A percentile compares a stretch with the other conserved stretches of the same genome.
Evolutionary conservation across 495 filamentous ascomycete species (phyloP).

Genomic region (Penicillium nucicola): DNA sequence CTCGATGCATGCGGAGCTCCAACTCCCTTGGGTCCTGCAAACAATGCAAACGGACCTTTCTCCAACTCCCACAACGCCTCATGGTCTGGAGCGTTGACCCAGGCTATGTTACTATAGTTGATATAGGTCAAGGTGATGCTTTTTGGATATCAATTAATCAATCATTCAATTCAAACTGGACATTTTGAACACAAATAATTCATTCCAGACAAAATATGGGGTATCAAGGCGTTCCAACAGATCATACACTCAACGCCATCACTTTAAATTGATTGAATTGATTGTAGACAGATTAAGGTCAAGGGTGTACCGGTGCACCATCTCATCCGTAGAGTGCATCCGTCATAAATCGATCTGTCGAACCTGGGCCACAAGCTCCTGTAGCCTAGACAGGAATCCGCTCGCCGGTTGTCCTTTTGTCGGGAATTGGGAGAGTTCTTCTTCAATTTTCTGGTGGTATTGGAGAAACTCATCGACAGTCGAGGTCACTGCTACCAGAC

Average conservation of each 20-base stretch:
- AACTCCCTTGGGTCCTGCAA: slow-evolving; percentile 16
- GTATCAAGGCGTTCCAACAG: slow-evolving; percentile 7
- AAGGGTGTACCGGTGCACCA: neutral
- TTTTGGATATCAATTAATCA: too few relatives aligned
- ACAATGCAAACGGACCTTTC: slow-evolving; percentile 28
- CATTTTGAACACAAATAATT: neutral
- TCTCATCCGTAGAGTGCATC: neutral
- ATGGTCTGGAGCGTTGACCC: neutral
- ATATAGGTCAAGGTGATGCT: too few relatives aligned
- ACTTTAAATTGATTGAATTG: neutral
- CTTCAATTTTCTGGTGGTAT: slow-evolving; percentile 73
- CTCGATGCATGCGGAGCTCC: slow-evolving; percentile 22
- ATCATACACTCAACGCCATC: neutral
- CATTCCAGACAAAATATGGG: neutral
- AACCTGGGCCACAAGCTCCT: slow-evolving; percentile 42
- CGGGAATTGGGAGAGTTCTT: slow-evolving; percentile 22
- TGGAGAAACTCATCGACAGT: slow-evolving; percentile 81
- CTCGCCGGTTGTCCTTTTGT: slow-evolving; percentile 31
- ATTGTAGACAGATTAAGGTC: neutral
- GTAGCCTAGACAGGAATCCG: slow-evolving; percentile 58
- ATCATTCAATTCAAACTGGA: too few relatives aligned
- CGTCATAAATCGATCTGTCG: slow-evolving; percentile 12
- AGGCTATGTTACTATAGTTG: too few relatives aligned
- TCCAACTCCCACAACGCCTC: neutral
- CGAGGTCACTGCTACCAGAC: slow-evolving; percentile 62